Percentiles rank a stretch among this genome's conserved stretches.
Evolutionary conservation across 805 yeast species (phyloP).

Genomic region (Metschnikowia rubicola): DNA sequence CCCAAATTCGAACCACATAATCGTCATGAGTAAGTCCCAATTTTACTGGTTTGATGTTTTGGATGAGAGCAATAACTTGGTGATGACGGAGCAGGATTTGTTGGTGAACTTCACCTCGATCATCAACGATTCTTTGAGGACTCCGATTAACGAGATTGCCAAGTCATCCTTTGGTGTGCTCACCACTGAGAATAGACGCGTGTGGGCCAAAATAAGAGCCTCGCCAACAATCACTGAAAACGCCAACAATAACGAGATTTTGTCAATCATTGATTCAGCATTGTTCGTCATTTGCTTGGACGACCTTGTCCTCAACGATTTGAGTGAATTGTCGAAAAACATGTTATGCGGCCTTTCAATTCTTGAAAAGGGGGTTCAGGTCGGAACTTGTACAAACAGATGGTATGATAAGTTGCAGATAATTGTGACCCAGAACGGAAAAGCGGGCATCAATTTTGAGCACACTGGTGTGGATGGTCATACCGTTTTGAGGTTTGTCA

Average conservation of each 20-base stretch:
- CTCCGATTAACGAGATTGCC: conserved; percentile 57
- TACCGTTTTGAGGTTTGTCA: conserved; percentile 81
- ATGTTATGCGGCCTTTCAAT: conserved; percentile 84
- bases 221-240: conserved; percentile 40
- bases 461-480: conserved; percentile 97
- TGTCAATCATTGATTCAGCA: conserved; percentile 75
- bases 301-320: conserved; percentile 62
- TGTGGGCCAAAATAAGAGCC: conserved; percentile 78
- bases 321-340: conserved; percentile 69
- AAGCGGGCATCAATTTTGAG: conserved; percentile 91
- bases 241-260: conserved; percentile 61
- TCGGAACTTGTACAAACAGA: conserved; percentile 90
- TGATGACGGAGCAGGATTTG: conserved; percentile 72
- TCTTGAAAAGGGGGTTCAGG: conserved; percentile 81
- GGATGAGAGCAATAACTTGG: conserved; percentile 65
- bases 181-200: conserved; percentile 83
- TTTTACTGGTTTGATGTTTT: conserved; percentile 94
- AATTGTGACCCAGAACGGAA: conserved; percentile 82
- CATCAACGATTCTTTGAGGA: conserved; percentile 62
- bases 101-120: conserved; percentile 72
- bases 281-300: conserved; percentile 81
- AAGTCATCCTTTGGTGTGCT: conserved; percentile 82
- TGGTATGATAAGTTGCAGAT: conserved; percentile 93
- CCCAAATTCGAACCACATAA: conserved; percentile 69
- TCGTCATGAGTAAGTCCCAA: conserved; percentile 80